These are phyloP conservation scores for Fraxinus americana DNA, from an alignment of 257 asterid genomes.

Conservation along the genomic window DNA sequence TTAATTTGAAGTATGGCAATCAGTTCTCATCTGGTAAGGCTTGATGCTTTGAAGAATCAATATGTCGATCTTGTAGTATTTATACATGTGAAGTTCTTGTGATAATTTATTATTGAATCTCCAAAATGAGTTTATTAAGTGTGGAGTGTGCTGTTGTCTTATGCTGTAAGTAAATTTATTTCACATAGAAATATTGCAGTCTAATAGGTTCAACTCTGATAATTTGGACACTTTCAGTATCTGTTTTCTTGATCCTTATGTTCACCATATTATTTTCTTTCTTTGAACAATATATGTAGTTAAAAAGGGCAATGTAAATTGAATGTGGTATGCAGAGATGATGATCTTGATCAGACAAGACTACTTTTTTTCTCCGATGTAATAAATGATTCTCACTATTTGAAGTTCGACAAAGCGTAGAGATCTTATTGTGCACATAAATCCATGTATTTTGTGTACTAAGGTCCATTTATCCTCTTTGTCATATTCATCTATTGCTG, in stretches of 20 bases:
- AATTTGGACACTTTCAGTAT: not conserved
- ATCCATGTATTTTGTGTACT: not conserved
- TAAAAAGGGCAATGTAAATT: not conserved
- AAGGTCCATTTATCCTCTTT: not conserved
- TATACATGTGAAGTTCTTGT: constrained; percentile 1
- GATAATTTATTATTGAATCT: not conserved
- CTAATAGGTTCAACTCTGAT: constrained; percentile 6
- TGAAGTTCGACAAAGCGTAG: not conserved
- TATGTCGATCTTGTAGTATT: not conserved
- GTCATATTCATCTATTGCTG: not conserved
- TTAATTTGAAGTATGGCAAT: constrained; percentile 43
- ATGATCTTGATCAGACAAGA: not conserved
- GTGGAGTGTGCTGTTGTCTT: constrained; percentile 24
- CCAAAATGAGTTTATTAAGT: constrained; percentile 13
- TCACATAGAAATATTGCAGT: constrained; percentile 19
- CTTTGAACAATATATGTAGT: not conserved
- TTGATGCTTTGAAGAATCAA: constrained; percentile 31
- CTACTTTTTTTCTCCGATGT: not conserved
- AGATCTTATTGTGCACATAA: not conserved
- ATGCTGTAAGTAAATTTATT: constrained; percentile 19
- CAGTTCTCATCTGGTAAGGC: constrained; percentile 42
- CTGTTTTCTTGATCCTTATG: not conserved
- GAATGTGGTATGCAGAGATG: not conserved
- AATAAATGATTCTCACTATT: not conserved
- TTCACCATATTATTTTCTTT: constrained; percentile 16